Conservation (phyloP, 2,329 filamentous ascomycete genomes). For the Parascedosporium putredinis region DNA sequence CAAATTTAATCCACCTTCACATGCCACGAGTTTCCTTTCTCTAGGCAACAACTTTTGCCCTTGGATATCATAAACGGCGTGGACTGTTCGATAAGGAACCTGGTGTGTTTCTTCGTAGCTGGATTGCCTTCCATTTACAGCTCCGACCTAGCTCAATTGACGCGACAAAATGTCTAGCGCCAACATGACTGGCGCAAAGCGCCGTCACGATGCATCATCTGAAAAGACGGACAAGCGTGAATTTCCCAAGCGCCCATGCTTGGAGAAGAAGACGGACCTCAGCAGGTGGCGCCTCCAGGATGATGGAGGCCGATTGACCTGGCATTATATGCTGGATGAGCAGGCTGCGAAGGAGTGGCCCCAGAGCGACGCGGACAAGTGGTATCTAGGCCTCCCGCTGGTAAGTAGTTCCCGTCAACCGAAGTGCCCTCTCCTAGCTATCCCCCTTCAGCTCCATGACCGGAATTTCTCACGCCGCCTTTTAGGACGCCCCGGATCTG, state of each 20-base stretch:
- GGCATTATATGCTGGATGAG: constrained; percentile 78
- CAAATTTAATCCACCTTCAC: neutral
- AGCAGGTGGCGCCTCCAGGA: constrained; percentile 69
- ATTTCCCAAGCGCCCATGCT: constrained; percentile 34
- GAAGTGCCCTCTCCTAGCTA: constrained; percentile 5
- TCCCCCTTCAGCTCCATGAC: too few species aligned
- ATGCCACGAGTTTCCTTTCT: neutral
- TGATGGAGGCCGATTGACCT: constrained; percentile 78
- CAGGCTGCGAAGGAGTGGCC: constrained; percentile 68
- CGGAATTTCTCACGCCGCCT: constrained; percentile 1
- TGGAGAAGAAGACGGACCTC: constrained; percentile 60
- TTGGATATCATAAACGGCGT: constrained; percentile 1
- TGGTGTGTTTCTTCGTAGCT: too few species aligned
- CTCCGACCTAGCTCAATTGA: neutral
- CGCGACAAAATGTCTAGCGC: constrained; percentile 18
- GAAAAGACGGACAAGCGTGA: constrained; percentile 15
- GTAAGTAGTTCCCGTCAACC: constrained; percentile 38
- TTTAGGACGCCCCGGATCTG: constrained; percentile 63
- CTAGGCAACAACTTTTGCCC: constrained; percentile 7
- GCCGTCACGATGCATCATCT: constrained; percentile 26
- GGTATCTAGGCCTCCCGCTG: constrained; percentile 67
- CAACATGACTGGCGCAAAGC: constrained; percentile 28
- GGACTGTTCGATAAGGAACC: too few species aligned
- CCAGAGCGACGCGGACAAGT: constrained; percentile 81
- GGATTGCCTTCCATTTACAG: too few species aligned